A percentile compares a stretch with the other conserved stretches of the same genome.
Conservation (phyloP, 805 yeast genomes). For the Sugiyamaella marilandica region DNA sequence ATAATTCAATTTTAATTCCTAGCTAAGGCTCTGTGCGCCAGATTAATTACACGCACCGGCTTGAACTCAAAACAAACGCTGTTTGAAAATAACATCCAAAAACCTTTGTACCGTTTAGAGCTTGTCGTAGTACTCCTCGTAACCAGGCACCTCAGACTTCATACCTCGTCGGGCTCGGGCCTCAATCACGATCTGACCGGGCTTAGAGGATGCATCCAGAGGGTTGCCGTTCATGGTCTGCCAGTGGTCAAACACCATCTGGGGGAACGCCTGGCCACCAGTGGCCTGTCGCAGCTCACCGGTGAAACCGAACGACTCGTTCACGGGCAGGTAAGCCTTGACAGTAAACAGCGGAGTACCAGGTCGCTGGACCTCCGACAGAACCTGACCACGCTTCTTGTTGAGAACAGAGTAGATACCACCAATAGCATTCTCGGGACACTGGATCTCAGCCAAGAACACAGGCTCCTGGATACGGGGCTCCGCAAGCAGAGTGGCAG, state of each 20-base stretch:
- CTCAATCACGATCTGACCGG: slow-evolving; percentile 58
- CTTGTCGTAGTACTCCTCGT: slow-evolving; percentile 82
- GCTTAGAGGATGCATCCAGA: slow-evolving; percentile 73
- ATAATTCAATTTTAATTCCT: background rate
- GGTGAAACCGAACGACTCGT: slow-evolving; percentile 99
- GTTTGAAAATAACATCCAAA: background rate
- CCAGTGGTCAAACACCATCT: slow-evolving; percentile 99
- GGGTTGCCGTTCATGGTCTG: slow-evolving; percentile 87
- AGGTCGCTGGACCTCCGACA: slow-evolving; percentile 99
- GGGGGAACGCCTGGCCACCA: slow-evolving; percentile 99
- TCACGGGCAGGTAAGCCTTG: slow-evolving; percentile 99
- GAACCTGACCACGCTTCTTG: slow-evolving; percentile 97
- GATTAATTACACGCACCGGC: slow-evolving; percentile 2
- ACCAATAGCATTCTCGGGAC: slow-evolving; percentile 99
- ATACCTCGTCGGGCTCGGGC: slow-evolving; percentile 95
- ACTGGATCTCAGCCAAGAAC: slow-evolving; percentile 98
- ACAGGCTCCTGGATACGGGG: slow-evolving; percentile 99
- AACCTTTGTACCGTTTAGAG: slow-evolving; percentile 32
- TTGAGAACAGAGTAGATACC: slow-evolving; percentile 99
- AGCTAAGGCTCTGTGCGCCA: background rate
- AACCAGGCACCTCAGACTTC: slow-evolving; percentile 97
- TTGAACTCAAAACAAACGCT: background rate
- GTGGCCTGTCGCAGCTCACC: slow-evolving; percentile 99
- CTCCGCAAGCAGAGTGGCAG: slow-evolving; percentile 95
- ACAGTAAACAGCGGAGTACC: slow-evolving; percentile 99